Percentiles rank a stretch among this genome's conserved stretches.
These are phyloP conservation scores for Dioszegia aurantiaca DNA, from an alignment of 768 basidiomycete genomes.

Conservation along the genomic window DNA sequence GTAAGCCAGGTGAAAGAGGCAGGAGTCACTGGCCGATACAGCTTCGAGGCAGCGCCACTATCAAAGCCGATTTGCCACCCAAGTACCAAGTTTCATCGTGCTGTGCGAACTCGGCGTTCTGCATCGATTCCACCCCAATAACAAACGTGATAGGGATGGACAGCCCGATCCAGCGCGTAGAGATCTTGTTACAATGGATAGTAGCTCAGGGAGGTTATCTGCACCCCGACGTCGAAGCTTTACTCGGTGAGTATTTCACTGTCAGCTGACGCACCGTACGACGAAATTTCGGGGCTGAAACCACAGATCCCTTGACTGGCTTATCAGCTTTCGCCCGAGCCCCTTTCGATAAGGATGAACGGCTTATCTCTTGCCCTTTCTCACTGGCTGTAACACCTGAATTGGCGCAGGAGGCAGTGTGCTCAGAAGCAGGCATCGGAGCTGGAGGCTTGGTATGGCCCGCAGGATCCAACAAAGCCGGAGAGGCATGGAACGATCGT, in stretches of 20 bases:
- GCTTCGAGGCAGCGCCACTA: too few species aligned
- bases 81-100: not conserved
- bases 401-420: conserved; percentile 30
- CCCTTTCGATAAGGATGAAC: conserved; percentile 25
- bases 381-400: conserved; percentile 47
- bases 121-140: too few species aligned
- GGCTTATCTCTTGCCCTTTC: conserved; percentile 50
- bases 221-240: not conserved
- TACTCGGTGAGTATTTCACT: conserved; percentile 3
- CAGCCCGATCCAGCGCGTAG: not conserved
- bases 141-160: not conserved
- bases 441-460: conserved; percentile 26
- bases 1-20: not conserved
- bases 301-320: conserved; percentile 28
- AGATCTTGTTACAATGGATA: conserved; percentile 6
- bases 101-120: too few species aligned
- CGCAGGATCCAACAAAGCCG: conserved; percentile 16
- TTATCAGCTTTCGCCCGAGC: conserved; percentile 38
- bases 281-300: conserved; percentile 11
- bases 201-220: conserved; percentile 5
- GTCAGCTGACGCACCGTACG: not conserved
- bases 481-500: conserved; percentile 38
- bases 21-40: too few species aligned
- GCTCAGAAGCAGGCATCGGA: conserved; percentile 8
- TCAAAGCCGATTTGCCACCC: too few species aligned